Evolutionary conservation across 345 rosid genomes (phyloP).

Genomic region (Bruguiera sexangula): DNA sequence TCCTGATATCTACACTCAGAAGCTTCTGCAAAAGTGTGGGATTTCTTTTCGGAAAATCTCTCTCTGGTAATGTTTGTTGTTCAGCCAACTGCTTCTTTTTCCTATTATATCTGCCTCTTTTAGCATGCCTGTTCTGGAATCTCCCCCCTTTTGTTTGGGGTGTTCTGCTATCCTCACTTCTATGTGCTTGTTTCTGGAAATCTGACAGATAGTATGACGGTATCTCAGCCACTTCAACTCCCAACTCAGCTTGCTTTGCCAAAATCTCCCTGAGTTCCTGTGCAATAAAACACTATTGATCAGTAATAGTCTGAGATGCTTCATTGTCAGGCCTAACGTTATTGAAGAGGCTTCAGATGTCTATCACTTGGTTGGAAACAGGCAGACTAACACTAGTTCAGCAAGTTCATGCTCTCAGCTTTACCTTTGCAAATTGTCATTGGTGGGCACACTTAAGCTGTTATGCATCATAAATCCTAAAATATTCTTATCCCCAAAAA

Average conservation of each 20-base stretch:
- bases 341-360: no score
- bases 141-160: slow-evolving; percentile 33
- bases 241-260: slow-evolving; percentile 87
- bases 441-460: no score
- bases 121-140: slow-evolving; percentile 40
- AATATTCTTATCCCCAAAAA: background rate
- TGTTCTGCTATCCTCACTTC: slow-evolving; percentile 28
- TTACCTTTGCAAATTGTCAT: no score
- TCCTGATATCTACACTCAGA: slow-evolving; percentile 61
- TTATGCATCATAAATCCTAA: no score
- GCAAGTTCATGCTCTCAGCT: no score
- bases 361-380: no score
- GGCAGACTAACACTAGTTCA: no score
- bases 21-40: slow-evolving; percentile 84
- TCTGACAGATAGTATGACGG: slow-evolving; percentile 64
- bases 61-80: slow-evolving; percentile 24
- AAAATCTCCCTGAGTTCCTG: slow-evolving; percentile 90
- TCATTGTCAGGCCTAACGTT: background rate
- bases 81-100: slow-evolving; percentile 29
- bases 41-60: slow-evolving; percentile 33
- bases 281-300: slow-evolving; percentile 3
- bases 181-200: slow-evolving; percentile 34
- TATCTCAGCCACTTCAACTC: slow-evolving; percentile 89
- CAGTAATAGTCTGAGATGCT: background rate
- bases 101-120: slow-evolving; percentile 43